Evolutionary conservation across 805 yeast genomes (phyloP), one percentile per base, ranked within the genome.

Genomic region (Saccharomyces jurei): DNA sequence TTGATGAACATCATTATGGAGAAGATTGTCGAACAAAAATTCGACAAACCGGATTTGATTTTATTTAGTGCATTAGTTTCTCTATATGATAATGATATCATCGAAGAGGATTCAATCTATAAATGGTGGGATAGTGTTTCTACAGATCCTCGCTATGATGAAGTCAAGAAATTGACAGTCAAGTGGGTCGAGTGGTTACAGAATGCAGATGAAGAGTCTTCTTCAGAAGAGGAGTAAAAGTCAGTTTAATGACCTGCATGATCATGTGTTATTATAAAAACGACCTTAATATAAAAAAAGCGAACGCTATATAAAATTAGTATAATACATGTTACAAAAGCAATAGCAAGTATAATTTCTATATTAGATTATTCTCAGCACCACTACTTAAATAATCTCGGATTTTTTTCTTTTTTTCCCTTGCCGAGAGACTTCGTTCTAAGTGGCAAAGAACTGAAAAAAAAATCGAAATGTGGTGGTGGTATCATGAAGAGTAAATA

Each of bases 121-220:
- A 67, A 71, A 50, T 94, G 99, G 99, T 94, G 96, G 96, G 76
- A 77, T 53, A 59, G 49, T 22, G 59, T 63, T 22, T 66, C 74
- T 21, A 67, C 71, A 6, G 78, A 73, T 14, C 65, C 74, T 14
- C 77, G 73, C 6, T 75, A 72, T 26, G 73, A 80, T 46, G 74
- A 72, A 28, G 83, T 84, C 21, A 79, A 86, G 55, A 74, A 66
- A 29, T 75, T 81, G 59, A 83, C 89, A 2, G 80, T 73, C 8
- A 85, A 83, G 68, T 92, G 92, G 84, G 78, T 92, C 22, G 87
- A 84, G 21, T 91, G 97, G 97, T 77, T 92, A 56, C 79, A 80
- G 62, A 87, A 83, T 49, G 97, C 97, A 0, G 86, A 81, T 56
- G 84, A 80, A 60, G 86, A 81, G 59, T 71, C 78, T 9, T 63